phyloP scores from a whole-genome alignment of 2,329 filamentous ascomycete species.

The Ophiosphaerella korrae region DNA sequence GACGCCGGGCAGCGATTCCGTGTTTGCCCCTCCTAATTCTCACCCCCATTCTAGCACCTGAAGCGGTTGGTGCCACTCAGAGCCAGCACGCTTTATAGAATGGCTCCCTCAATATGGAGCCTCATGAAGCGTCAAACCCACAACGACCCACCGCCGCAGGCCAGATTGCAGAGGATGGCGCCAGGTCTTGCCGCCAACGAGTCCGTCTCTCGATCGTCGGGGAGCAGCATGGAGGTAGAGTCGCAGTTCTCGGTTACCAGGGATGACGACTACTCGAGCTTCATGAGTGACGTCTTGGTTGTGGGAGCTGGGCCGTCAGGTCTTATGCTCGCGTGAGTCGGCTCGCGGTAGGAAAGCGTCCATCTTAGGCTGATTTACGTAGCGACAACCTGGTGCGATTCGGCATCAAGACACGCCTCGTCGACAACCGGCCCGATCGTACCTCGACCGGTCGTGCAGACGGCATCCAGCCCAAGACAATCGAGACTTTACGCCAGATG shows the following conservation, averaged over 20 bases:
- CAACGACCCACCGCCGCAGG: constrained; percentile 23
- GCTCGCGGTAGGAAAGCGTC: neutral
- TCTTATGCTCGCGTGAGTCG: constrained; percentile 50
- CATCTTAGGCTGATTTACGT: constrained; percentile 8
- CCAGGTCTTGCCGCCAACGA: constrained; percentile 33
- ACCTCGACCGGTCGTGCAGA: constrained; percentile 73
- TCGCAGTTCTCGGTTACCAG: constrained; percentile 22
- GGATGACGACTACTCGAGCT: constrained; percentile 36
- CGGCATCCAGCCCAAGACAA: constrained; percentile 77
- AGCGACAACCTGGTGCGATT: constrained; percentile 66
- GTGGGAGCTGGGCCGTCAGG: constrained; percentile 52
- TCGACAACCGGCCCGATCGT: constrained; percentile 71
- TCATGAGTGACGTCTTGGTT: constrained; percentile 48
- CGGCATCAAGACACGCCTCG: constrained; percentile 67
- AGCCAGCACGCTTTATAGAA: constrained; percentile 29
- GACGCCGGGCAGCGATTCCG: constrained; percentile 23
- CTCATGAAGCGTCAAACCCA: constrained; percentile 43
- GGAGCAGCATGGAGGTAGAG: constrained; percentile 25
- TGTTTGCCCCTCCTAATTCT: constrained; percentile 21
- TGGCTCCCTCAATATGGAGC: constrained; percentile 40
- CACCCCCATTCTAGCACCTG: constrained; percentile 39
- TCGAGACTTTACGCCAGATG: constrained; percentile 77
- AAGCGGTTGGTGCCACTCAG: constrained; percentile 14
- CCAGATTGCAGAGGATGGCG: constrained; percentile 43
- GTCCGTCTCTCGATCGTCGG: constrained; percentile 30